phyloP scores from a whole-genome alignment of 306 rosid species.

The Vigna radiata region DNA sequence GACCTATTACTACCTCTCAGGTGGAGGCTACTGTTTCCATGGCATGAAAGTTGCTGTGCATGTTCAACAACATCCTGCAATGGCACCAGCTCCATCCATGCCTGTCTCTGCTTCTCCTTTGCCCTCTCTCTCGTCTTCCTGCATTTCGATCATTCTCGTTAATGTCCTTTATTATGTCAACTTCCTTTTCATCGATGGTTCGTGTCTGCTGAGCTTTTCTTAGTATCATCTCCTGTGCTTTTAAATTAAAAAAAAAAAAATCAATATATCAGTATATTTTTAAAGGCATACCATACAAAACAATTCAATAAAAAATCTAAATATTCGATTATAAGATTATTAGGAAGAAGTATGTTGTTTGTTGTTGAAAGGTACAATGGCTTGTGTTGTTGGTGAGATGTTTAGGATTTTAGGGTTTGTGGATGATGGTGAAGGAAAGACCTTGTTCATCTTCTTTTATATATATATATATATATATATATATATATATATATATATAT shows the following conservation, averaged over 20 bases:
- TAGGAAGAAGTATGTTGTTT: too few species aligned
- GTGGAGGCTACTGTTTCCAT: conserved; percentile 76
- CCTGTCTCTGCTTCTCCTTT: conserved; percentile 14
- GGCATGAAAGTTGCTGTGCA: conserved; percentile 64
- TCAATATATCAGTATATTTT: too few species aligned
- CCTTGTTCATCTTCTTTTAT: background rate
- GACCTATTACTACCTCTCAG: conserved; percentile 62
- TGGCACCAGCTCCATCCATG: conserved; percentile 40
- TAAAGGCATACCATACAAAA: too few species aligned
- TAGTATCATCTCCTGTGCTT: too few species aligned
- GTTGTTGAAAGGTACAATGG: too few species aligned
- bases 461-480: too few species aligned
- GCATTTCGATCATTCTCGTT: conserved; percentile 21
- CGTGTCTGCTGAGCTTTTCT: too few species aligned
- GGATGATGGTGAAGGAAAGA: background rate
- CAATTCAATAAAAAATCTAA: too few species aligned
- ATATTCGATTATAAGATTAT: too few species aligned
- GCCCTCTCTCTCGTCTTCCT: background rate
- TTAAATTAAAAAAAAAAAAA: too few species aligned
- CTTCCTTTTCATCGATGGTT: background rate
- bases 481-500: too few species aligned
- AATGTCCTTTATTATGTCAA: conserved; percentile 42
- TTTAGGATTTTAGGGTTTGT: too few species aligned
- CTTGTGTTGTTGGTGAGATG: background rate
- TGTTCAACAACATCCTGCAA: conserved; percentile 39